phyloP scores from a whole-genome alignment of 805 yeast genomes.

The Suhomyces sp. region DNA sequence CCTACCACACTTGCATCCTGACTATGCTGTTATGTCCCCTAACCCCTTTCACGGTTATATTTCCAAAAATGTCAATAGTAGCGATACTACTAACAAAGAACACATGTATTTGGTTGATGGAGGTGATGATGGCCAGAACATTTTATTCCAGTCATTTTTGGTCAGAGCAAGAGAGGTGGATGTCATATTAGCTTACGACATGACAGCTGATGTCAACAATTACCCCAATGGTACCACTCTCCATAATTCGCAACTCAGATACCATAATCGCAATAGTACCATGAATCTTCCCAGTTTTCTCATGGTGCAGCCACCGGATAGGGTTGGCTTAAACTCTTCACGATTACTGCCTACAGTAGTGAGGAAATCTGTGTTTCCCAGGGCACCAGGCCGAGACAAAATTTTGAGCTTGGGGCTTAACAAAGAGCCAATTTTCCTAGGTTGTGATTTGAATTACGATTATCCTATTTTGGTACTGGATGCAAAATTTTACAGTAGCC shows the following conservation, averaged over 20 bases:
- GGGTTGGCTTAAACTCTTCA: background rate
- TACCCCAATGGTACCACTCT: constrained; percentile 61
- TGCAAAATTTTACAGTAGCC: background rate
- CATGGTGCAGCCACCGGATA: background rate
- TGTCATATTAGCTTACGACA: constrained; percentile 40
- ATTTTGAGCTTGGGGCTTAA: constrained; percentile 18
- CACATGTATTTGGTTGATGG: constrained; percentile 43
- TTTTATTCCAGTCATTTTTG: constrained; percentile 46
- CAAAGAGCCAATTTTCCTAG: constrained; percentile 37
- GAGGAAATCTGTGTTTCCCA: constrained; percentile 29
- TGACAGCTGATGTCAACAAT: constrained; percentile 50
- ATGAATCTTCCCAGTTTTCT: constrained; percentile 13
- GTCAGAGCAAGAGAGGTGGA: constrained; percentile 34
- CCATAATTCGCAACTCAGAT: constrained; percentile 17
- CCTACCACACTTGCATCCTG: constrained; percentile 42
- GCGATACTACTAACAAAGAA: constrained; percentile 11
- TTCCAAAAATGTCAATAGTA: constrained; percentile 3
- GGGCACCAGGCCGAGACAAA: constrained; percentile 29
- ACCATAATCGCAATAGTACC: constrained; percentile 15
- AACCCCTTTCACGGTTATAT: constrained; percentile 51
- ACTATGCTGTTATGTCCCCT: constrained; percentile 59
- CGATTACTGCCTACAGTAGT: background rate
- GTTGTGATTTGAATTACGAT: constrained; percentile 37
- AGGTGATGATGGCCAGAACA: constrained; percentile 49
- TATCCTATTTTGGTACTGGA: constrained; percentile 16